These are phyloP conservation scores for Chionographis japonica DNA, from an alignment of 106 monocot genomes.

Conservation along the genomic window DNA sequence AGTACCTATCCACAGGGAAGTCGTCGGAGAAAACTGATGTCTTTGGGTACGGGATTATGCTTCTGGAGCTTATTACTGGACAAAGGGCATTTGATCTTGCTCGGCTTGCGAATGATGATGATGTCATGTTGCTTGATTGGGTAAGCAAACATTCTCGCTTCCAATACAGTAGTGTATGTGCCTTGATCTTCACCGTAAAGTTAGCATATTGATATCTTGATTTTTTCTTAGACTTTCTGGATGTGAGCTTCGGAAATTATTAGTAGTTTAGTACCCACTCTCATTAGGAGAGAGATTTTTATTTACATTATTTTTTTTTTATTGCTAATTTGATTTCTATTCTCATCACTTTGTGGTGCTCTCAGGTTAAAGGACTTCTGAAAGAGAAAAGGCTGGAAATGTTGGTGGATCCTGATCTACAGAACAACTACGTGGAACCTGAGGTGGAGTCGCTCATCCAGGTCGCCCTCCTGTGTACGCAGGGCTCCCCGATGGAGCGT, in stretches of 20 bases:
- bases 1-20: constrained; percentile 78
- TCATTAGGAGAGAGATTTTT: no score
- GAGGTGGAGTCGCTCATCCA: constrained; percentile 47
- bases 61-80: constrained; percentile 45
- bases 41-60: constrained; percentile 85
- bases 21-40: constrained; percentile 87
- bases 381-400: constrained; percentile 39
- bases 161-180: neutral
- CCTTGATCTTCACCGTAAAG: neutral
- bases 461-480: constrained; percentile 42
- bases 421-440: constrained; percentile 25
- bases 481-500: constrained; percentile 32
- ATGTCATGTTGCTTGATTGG: constrained; percentile 61
- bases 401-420: constrained; percentile 39
- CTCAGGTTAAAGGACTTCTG: constrained; percentile 41
- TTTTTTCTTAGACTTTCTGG: no score
- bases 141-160: constrained; percentile 8
- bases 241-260: no score
- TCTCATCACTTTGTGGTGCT: neutral
- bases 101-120: constrained; percentile 54
- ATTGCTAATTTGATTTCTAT: neutral
- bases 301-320: neutral
- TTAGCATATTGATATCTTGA: no score
- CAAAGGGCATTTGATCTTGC: constrained; percentile 59
- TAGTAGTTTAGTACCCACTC: no score